Percentiles rank a stretch among this genome's conserved stretches.
These are phyloP conservation scores for Phyllosticta citrichinensis DNA, from an alignment of 2,329 filamentous ascomycete genomes.

Conservation along the genomic window DNA sequence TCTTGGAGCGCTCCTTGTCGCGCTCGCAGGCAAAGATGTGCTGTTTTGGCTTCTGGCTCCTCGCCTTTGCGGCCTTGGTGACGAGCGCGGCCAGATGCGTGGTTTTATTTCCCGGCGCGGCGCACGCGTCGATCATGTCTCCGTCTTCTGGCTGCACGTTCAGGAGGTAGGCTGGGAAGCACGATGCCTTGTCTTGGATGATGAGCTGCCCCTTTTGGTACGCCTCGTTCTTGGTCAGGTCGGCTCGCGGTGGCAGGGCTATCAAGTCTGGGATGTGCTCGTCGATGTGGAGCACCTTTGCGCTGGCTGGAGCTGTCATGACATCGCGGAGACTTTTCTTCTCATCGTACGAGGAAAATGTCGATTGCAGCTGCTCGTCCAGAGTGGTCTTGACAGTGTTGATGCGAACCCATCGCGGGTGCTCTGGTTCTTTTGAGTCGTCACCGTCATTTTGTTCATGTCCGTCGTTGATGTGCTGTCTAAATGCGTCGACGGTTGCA, in stretches of 20 bases:
- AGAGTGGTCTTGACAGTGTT: constrained; percentile 68
- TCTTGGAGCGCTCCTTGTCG: constrained; percentile 59
- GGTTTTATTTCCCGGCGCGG: constrained; percentile 94
- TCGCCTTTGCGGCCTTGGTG: constrained; percentile 16
- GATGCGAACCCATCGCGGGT: constrained; percentile 87
- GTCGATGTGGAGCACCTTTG: constrained; percentile 60
- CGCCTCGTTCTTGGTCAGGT: constrained; percentile 62
- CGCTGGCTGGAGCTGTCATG: constrained; percentile 29
- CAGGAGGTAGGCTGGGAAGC: constrained; percentile 85
- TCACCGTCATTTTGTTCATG: constrained; percentile 19
- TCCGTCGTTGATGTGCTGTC: constrained; percentile 42
- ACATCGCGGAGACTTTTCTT: constrained; percentile 50
- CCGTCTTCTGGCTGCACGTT: constrained; percentile 57
- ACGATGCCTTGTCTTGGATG: constrained; percentile 92
- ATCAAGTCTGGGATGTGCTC: constrained; percentile 73
- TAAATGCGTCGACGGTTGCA: constrained; percentile 56
- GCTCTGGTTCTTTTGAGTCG: constrained; percentile 35
- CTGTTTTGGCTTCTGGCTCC: constrained; percentile 16
- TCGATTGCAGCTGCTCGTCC: constrained; percentile 61
- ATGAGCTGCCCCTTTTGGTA: constrained; percentile 74
- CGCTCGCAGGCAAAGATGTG: constrained; percentile 73
- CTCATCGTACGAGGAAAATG: constrained; percentile 55
- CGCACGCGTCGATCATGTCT: constrained; percentile 83
- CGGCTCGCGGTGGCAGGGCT: constrained; percentile 60
- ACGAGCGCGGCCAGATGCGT: constrained; percentile 81